Evolutionary conservation across 1,284 basidiomycete genomes (phyloP).

Genomic region (Wolfiporia cocos): DNA sequence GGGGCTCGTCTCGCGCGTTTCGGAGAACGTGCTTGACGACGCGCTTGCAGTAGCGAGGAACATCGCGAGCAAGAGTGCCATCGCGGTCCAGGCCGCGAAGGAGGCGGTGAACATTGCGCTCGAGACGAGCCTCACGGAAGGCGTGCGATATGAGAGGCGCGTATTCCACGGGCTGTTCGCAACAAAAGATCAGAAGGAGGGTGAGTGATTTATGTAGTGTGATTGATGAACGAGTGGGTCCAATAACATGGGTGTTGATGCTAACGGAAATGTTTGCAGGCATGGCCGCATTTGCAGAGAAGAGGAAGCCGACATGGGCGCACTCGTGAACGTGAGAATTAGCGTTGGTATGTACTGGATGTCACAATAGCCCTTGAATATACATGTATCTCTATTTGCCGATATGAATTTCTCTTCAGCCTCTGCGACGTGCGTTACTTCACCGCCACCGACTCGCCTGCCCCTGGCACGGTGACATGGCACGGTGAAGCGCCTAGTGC

Average conservation of each 20-base stretch:
- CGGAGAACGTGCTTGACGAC: slow-evolving; percentile 78
- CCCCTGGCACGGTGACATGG: no score
- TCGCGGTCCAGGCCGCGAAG: slow-evolving; percentile 90
- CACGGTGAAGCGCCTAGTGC: no score
- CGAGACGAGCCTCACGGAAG: slow-evolving; percentile 80
- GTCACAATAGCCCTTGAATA: no score
- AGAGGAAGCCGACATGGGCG: slow-evolving; percentile 85
- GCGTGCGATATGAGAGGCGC: slow-evolving; percentile 83
- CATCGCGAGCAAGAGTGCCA: slow-evolving; percentile 81
- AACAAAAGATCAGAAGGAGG: slow-evolving; percentile 97
- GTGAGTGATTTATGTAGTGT: slow-evolving; percentile 42
- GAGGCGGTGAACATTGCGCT: slow-evolving; percentile 93
- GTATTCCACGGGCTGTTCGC: slow-evolving; percentile 93
- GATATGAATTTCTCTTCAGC: no score
- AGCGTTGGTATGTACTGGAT: no score
- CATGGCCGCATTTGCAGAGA: slow-evolving; percentile 97
- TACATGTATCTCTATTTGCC: no score
- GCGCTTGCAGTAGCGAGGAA: slow-evolving; percentile 78
- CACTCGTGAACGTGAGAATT: no score
- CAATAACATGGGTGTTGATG: slow-evolving; percentile 1
- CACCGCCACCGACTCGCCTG: no score
- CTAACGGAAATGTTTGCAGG: slow-evolving; percentile 56
- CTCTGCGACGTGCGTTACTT: no score
- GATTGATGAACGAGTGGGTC: background rate
- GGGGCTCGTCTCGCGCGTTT: slow-evolving; percentile 86